Evolutionary conservation across 345 rosid genomes (phyloP).

Genomic region (Pugionium dolabratum): DNA sequence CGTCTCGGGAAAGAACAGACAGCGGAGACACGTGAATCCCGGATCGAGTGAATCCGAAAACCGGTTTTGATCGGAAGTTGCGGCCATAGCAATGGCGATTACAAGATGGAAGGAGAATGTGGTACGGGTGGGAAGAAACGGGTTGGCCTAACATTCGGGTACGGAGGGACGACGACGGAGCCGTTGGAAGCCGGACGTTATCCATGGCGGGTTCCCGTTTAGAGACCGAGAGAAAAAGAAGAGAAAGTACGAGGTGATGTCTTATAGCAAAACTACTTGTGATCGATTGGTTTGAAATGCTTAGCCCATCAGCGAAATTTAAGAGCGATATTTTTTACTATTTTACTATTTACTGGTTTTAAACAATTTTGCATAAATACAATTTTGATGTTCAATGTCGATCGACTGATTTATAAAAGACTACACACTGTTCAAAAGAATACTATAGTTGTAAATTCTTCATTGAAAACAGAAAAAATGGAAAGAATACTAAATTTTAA

Average conservation of each 20-base stretch:
- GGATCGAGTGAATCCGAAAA: slow-evolving; percentile 36
- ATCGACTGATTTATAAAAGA: too few species aligned
- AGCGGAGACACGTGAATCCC: slow-evolving; percentile 29
- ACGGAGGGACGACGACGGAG: slow-evolving; percentile 23
- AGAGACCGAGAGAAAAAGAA: background rate
- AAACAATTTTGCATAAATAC: too few species aligned
- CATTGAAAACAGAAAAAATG: too few species aligned
- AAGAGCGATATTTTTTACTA: too few species aligned
- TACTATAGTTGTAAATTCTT: too few species aligned
- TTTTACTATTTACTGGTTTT: too few species aligned
- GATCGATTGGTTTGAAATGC: background rate
- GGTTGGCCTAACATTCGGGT: slow-evolving; percentile 14
- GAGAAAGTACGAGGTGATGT: slow-evolving; percentile 10
- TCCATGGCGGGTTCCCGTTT: slow-evolving; percentile 37
- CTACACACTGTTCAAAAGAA: too few species aligned
- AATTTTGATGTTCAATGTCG: too few species aligned
- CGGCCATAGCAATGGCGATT: background rate
- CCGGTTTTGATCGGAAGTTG: slow-evolving; percentile 29
- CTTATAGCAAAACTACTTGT: background rate
- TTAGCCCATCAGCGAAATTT: background rate
- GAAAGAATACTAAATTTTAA: too few species aligned
- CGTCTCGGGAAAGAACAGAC: slow-evolving; percentile 39
- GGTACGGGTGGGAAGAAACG: background rate
- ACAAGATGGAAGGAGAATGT: slow-evolving; percentile 22
- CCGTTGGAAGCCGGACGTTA: slow-evolving; percentile 31